Conservation (phyloP, 352 stramenopile genomes). For the Globisporangium nunn region DNA sequence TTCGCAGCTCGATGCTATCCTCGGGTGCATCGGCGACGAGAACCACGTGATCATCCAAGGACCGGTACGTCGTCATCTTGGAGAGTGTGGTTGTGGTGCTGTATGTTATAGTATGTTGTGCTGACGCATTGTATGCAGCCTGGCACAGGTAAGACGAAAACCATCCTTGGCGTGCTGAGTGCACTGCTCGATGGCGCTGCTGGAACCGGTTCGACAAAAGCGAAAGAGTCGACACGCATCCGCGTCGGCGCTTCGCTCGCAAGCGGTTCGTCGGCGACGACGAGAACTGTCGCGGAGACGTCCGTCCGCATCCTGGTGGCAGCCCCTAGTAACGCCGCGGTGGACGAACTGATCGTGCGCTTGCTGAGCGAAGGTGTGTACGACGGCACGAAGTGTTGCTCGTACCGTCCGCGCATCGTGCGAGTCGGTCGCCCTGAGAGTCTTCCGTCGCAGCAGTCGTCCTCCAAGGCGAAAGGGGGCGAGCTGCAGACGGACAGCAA, state of each 20-base stretch:
- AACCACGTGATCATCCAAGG: constrained; percentile 76
- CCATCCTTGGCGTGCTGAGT: constrained; percentile 65
- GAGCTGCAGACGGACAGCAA: constrained; percentile 18
- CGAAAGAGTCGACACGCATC: constrained; percentile 54
- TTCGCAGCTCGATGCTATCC: constrained; percentile 66
- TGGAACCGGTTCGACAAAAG: constrained; percentile 33
- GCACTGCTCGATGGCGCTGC: constrained; percentile 67
- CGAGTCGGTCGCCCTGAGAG: constrained; percentile 60
- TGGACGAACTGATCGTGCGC: constrained; percentile 71
- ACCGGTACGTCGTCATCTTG: constrained; percentile 31
- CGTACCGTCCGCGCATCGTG: constrained; percentile 61
- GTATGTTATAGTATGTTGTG: neutral
- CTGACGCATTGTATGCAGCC: constrained; percentile 23
- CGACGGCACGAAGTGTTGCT: constrained; percentile 34
- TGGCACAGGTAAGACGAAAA: constrained; percentile 81
- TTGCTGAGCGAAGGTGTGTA: constrained; percentile 60
- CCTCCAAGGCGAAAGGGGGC: constrained; percentile 13
- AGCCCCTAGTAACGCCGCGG: constrained; percentile 72
- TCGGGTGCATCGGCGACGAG: constrained; percentile 51
- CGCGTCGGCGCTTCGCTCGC: constrained; percentile 63
- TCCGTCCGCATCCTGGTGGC: constrained; percentile 70
- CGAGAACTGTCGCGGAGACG: constrained; percentile 45
- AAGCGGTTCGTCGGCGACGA: constrained; percentile 13
- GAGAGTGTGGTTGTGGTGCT: neutral
- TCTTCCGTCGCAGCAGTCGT: constrained; percentile 24